Conservation (phyloP, 2,329 filamentous ascomycete species). For the Aureobasidium sp. region DNA sequence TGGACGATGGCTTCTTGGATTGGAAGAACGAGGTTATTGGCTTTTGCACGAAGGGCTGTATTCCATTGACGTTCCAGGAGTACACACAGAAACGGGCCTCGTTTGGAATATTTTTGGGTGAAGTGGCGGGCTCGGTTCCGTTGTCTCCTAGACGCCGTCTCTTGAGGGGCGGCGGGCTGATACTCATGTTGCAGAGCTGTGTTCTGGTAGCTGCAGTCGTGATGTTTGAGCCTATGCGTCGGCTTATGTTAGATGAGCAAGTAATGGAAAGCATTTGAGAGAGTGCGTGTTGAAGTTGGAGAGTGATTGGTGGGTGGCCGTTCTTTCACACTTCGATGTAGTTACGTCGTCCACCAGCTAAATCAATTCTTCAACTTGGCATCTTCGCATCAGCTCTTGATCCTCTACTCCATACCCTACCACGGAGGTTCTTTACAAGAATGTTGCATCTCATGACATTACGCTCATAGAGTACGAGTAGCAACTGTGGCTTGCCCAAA, state of each 20-base stretch:
- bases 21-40: slow-evolving; percentile 34
- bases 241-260: not conserved
- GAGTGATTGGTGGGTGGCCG: not conserved
- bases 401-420: not conserved
- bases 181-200: not conserved
- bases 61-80: slow-evolving; percentile 43
- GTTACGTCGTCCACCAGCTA: not conserved
- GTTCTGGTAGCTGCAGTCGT: not conserved
- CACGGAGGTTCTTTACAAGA: not conserved
- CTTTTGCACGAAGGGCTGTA: slow-evolving; percentile 33
- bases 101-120: not conserved
- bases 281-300: not conserved
- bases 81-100: slow-evolving; percentile 28
- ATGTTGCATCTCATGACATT: not conserved
- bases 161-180: slow-evolving; percentile 26
- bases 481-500: not conserved
- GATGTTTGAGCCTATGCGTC: not conserved
- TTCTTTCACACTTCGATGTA: not conserved
- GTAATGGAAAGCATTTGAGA: not conserved
- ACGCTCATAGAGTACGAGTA: not conserved
- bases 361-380: not conserved
- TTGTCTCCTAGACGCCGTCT: slow-evolving; percentile 15
- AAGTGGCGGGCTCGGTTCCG: not conserved
- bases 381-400: too few relatives aligned
- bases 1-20: slow-evolving; percentile 4